Percentiles rank a stretch among this genome's conserved stretches.
Conservation (phyloP, 2,329 filamentous ascomycete species). For the Tolypocladium inflatum region DNA sequence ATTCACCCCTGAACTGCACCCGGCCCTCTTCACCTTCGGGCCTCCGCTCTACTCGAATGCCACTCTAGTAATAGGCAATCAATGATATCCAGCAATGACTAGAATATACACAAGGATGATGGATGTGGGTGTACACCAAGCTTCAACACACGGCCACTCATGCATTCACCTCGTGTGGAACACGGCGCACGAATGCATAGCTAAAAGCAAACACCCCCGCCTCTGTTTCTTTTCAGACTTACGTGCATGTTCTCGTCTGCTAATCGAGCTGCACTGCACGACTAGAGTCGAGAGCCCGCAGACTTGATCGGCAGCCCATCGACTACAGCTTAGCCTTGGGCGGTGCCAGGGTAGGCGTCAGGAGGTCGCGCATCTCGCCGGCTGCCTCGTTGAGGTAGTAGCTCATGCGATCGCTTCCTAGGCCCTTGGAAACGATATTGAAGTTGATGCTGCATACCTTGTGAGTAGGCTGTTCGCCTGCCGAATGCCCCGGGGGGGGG, state of each 20-base stretch:
- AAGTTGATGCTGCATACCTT: conserved; percentile 68
- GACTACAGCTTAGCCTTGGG: conserved; percentile 80
- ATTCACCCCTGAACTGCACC: neutral
- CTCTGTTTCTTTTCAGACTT: neutral
- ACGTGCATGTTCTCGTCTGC: neutral
- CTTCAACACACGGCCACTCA: neutral
- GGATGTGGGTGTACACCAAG: neutral
- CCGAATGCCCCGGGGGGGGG: too few relatives aligned
- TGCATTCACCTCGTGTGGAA: neutral
- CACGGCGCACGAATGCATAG: neutral
- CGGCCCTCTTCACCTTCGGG: neutral
- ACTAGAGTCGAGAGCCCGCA: neutral
- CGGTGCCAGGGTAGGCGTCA: conserved; percentile 68
- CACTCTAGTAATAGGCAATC: neutral
- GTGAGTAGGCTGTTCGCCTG: neutral
- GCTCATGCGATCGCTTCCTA: conserved; percentile 88
- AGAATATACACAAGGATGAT: neutral
- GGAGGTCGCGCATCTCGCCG: conserved; percentile 75
- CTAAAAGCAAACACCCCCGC: neutral
- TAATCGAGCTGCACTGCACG: neutral
- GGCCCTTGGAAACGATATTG: conserved; percentile 90
- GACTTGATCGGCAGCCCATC: neutral
- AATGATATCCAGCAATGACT: neutral
- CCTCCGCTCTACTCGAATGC: neutral
- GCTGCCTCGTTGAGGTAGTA: conserved; percentile 94